Conservation (phyloP, 2,329 filamentous ascomycete species). For the Aspergillus carbonarius region DNA sequence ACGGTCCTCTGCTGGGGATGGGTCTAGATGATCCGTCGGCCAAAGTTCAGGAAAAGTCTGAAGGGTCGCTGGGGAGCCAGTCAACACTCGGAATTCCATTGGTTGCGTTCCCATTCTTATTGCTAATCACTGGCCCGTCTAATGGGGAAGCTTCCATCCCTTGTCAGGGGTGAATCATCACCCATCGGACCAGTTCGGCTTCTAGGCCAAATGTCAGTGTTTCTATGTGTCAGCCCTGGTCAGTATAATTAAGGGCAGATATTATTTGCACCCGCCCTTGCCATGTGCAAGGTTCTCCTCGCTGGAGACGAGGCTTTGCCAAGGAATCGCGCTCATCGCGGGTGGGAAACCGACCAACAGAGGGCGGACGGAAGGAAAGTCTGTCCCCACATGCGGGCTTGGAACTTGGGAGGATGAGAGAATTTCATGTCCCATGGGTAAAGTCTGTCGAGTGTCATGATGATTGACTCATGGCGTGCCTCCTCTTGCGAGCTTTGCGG, state of each 20-base stretch:
- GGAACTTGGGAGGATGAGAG: background rate
- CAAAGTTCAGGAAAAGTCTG: background rate
- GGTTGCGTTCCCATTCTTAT: background rate
- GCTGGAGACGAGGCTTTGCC: background rate
- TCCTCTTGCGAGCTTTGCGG: background rate
- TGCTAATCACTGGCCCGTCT: background rate
- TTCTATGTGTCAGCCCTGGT: conserved; percentile 4
- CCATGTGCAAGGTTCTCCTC: background rate
- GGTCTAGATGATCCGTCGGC: background rate
- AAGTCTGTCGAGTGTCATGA: background rate
- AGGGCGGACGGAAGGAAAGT: background rate
- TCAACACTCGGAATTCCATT: background rate
- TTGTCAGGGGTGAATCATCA: background rate
- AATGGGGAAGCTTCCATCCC: background rate
- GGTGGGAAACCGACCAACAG: conserved; percentile 2
- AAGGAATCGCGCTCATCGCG: conserved; percentile 8
- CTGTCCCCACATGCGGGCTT: background rate
- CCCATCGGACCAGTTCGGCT: background rate
- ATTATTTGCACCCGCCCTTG: background rate
- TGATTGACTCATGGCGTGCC: background rate
- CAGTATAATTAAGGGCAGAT: background rate
- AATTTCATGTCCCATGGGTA: conserved; percentile 2
- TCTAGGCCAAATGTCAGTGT: background rate
- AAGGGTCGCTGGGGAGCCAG: background rate
- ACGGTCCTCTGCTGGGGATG: background rate